Evolutionary conservation across 306 rosid genomes (phyloP).

Genomic region (Vicia villosa): DNA sequence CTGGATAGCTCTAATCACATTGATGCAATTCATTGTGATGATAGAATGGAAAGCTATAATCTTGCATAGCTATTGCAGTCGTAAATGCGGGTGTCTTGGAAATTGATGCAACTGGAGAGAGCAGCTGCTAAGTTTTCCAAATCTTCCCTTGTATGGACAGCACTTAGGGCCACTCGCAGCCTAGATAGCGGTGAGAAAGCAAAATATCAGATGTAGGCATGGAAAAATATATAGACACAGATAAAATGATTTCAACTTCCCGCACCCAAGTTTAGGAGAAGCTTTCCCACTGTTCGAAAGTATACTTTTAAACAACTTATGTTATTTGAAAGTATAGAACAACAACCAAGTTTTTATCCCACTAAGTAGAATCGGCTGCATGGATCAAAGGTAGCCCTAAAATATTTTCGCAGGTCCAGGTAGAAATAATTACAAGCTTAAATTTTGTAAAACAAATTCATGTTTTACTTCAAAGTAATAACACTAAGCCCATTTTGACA

Average conservation of each 20-base stretch:
- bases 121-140: constrained; percentile 68
- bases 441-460: background rate
- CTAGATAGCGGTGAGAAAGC: constrained; percentile 39
- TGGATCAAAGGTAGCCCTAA: no score
- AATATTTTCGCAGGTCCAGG: background rate
- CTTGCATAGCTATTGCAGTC: constrained; percentile 57
- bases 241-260: constrained; percentile 4
- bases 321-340: no score
- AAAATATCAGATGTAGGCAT: background rate
- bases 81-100: constrained; percentile 59
- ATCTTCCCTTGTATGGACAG: constrained; percentile 79
- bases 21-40: constrained; percentile 7
- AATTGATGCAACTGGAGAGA: constrained; percentile 65
- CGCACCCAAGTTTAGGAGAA: background rate
- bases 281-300: background rate
- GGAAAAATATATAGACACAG: constrained; percentile 10
- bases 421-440: background rate
- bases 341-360: no score
- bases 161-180: constrained; percentile 76
- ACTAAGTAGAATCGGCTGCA: no score
- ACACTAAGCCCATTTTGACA: no score
- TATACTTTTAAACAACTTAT: background rate
- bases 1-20: background rate
- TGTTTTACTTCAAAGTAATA: background rate
- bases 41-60: constrained; percentile 45